Percentiles rank a stretch among this genome's conserved stretches.
Conservation (phyloP, 345 rosid species). For the Crucihimalaya himalaica region DNA sequence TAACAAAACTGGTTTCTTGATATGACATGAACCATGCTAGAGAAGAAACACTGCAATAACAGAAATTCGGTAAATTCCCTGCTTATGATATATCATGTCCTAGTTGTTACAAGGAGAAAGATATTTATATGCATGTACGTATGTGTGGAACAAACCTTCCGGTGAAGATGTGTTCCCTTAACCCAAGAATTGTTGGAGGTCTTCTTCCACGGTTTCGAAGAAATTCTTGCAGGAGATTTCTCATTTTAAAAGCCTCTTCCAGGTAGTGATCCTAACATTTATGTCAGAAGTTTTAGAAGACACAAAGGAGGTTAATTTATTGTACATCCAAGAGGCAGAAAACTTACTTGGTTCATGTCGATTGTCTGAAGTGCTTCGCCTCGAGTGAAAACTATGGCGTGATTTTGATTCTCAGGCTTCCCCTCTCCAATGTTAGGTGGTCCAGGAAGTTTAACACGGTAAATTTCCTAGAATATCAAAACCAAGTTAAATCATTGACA, state of each 20-base stretch:
- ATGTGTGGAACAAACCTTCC: slow-evolving; percentile 66
- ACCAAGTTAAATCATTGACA: background rate
- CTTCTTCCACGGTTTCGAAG: slow-evolving; percentile 64
- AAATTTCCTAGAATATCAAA: slow-evolving; percentile 59
- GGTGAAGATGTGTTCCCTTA: slow-evolving; percentile 93
- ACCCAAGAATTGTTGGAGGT: slow-evolving; percentile 88
- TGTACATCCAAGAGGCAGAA: slow-evolving; percentile 19
- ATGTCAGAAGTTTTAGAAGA: slow-evolving; percentile 33
- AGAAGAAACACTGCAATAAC: slow-evolving; percentile 84
- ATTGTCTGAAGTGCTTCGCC: slow-evolving; percentile 97
- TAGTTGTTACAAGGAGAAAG: background rate
- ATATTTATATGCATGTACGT: background rate
- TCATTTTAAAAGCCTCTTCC: slow-evolving; percentile 97
- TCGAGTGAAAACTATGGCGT: slow-evolving; percentile 86
- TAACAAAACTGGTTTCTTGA: slow-evolving; percentile 96
- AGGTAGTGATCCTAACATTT: slow-evolving; percentile 74
- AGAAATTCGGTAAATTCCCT: slow-evolving; percentile 16
- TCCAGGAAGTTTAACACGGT: slow-evolving; percentile 94
- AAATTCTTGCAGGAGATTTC: slow-evolving; percentile 94
- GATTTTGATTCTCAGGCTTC: slow-evolving; percentile 97
- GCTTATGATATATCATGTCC: slow-evolving; percentile 4
- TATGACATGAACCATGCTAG: slow-evolving; percentile 99
- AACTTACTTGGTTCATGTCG: slow-evolving; percentile 92
- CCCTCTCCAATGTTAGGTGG: slow-evolving; percentile 95
- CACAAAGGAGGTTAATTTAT: slow-evolving; percentile 4